These are phyloP conservation scores for Exophiala sideris DNA, from an alignment of 2,329 filamentous ascomycete species.

Conservation along the genomic window DNA sequence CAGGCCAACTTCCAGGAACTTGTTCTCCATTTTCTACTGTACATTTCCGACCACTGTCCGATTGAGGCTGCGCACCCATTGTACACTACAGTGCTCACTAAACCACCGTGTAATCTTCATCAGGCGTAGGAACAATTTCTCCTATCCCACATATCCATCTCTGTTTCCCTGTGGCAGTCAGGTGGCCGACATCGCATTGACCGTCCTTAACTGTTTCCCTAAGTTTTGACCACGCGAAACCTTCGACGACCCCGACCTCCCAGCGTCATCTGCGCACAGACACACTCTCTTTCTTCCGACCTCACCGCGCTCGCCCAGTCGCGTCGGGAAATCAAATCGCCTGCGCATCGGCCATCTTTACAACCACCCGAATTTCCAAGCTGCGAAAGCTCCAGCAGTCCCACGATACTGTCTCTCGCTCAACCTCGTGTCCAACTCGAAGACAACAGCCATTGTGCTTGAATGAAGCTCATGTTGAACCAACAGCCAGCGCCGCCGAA, in stretches of 20 bases:
- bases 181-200: too few relatives aligned
- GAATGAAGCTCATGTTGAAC: constrained; percentile 10
- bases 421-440: not conserved
- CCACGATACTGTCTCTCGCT: not conserved
- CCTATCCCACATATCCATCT: constrained; percentile 3
- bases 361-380: constrained; percentile 8
- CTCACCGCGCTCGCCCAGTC: constrained; percentile 4
- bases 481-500: constrained; percentile 10
- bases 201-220: not conserved
- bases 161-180: not conserved
- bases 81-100: not conserved
- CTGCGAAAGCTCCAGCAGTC: not conserved
- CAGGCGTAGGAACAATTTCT: not conserved
- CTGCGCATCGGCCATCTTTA: constrained; percentile 16
- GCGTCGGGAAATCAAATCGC: constrained; percentile 9
- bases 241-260: not conserved
- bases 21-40: not conserved
- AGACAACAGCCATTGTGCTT: constrained; percentile 18
- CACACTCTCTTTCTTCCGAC: not conserved
- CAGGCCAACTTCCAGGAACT: constrained; percentile 1
- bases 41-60: not conserved
- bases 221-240: not conserved
- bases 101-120: not conserved
- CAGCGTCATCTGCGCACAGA: constrained; percentile 8
- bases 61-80: not conserved